These are phyloP conservation scores for Neonectria faginata DNA, from an alignment of 2,329 filamentous ascomycete species.

Conservation along the genomic window DNA sequence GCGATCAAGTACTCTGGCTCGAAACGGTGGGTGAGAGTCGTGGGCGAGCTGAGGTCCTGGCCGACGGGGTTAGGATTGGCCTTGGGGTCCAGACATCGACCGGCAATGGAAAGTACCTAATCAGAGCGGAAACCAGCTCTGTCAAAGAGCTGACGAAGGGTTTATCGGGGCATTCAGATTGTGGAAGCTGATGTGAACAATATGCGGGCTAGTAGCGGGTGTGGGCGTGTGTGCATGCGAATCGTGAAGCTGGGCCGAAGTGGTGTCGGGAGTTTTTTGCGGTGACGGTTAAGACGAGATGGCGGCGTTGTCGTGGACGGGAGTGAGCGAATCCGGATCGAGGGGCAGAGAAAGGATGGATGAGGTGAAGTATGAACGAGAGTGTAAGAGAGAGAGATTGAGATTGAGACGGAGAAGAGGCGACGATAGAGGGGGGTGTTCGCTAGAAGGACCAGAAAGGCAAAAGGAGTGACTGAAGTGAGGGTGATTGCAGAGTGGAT, in stretches of 20 bases:
- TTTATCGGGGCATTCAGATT: slow-evolving; percentile 54
- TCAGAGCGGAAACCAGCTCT: slow-evolving; percentile 48
- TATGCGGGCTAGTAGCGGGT: slow-evolving; percentile 29
- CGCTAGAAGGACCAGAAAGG: slow-evolving; percentile 42
- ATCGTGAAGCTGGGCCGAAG: slow-evolving; percentile 8
- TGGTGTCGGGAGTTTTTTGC: slow-evolving; percentile 24
- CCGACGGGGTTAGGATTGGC: slow-evolving; percentile 37
- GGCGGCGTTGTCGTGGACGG: slow-evolving; percentile 24
- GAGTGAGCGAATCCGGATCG: slow-evolving; percentile 20
- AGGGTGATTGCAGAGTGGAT: slow-evolving; percentile 54
- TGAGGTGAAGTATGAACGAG: slow-evolving; percentile 31
- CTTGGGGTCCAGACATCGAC: slow-evolving; percentile 32
- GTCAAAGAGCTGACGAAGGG: slow-evolving; percentile 49
- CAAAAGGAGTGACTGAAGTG: slow-evolving; percentile 57
- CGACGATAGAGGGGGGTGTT: slow-evolving; percentile 37
- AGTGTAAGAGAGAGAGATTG: slow-evolving; percentile 22
- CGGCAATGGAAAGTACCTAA: slow-evolving; percentile 41
- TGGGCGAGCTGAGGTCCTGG: slow-evolving; percentile 35
- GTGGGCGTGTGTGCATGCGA: slow-evolving; percentile 28
- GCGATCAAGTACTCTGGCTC: slow-evolving; percentile 37
- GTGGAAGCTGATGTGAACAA: slow-evolving; percentile 31
- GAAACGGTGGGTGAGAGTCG: slow-evolving; percentile 35
- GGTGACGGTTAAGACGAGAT: slow-evolving; percentile 22
- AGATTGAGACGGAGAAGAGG: slow-evolving; percentile 38
- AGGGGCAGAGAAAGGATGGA: slow-evolving; percentile 11